A percentile compares a stretch with the other conserved stretches of the same genome.
phyloP scores from a whole-genome alignment of 306 rosid genomes.

The Casuarina equisetifolia region DNA sequence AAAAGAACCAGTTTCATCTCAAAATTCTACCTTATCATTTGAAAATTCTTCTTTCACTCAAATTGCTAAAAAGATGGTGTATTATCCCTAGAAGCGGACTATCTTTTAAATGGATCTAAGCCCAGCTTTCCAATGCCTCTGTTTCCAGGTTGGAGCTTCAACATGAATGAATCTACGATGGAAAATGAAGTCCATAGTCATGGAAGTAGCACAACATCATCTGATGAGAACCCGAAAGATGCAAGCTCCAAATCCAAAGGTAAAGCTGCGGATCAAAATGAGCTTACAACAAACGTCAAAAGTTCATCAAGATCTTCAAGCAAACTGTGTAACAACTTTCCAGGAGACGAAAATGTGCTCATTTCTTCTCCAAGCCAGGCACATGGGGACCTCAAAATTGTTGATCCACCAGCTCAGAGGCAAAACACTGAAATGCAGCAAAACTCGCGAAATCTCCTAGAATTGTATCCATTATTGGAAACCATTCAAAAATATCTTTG shows the following conservation, averaged over 20 bases:
- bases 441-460: constrained; percentile 63
- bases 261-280: constrained; percentile 26
- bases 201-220: constrained; percentile 19
- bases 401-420: constrained; percentile 19
- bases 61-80: constrained; percentile 60
- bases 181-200: constrained; percentile 38
- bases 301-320: constrained; percentile 31
- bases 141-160: constrained; percentile 47
- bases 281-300: constrained; percentile 23
- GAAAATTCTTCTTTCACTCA: constrained; percentile 58
- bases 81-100: constrained; percentile 61
- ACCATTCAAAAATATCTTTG: constrained; percentile 94
- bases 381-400: constrained; percentile 30
- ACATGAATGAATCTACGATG: constrained; percentile 48
- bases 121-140: constrained; percentile 29
- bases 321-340: constrained; percentile 25
- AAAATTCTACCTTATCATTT: constrained; percentile 45
- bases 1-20: constrained; percentile 45
- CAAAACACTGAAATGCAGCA: constrained; percentile 26
- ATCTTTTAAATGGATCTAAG: constrained; percentile 46
- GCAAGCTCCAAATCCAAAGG: constrained; percentile 25
- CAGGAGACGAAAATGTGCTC: constrained; percentile 21
- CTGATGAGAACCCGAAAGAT: constrained; percentile 33
- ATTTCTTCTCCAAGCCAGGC: constrained; percentile 37
- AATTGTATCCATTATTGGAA: constrained; percentile 95